Conservation (phyloP, 306 rosid genomes). For the Pyrus bretschneideri region DNA sequence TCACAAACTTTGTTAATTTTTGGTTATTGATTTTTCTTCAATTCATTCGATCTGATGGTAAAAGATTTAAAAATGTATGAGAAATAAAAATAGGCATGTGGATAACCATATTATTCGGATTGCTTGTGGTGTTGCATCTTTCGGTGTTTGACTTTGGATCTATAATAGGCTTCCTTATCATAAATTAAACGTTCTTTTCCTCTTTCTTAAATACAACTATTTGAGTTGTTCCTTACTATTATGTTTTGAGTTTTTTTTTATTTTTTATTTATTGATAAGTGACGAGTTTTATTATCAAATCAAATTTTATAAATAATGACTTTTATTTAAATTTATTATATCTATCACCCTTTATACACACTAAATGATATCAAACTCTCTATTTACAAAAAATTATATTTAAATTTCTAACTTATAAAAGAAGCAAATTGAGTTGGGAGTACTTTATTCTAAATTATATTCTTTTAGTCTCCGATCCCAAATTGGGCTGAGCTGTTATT, state of each 20-base stretch:
- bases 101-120: background rate
- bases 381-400: rapidly evolving
- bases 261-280: too few species aligned
- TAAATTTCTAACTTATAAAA: background rate
- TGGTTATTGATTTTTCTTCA: too few species aligned
- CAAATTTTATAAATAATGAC: too few species aligned
- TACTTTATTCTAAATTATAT: background rate
- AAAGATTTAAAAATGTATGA: too few species aligned
- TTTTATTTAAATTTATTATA: too few species aligned
- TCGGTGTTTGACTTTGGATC: background rate
- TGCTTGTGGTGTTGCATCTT: background rate
- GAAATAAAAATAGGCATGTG: too few species aligned
- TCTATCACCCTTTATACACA: too few species aligned
- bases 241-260: too few species aligned
- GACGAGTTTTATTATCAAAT: too few species aligned
- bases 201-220: background rate
- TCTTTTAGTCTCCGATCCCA: background rate
- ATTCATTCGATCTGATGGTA: too few species aligned
- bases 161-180: background rate
- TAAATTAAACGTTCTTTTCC: background rate
- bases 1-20: too few species aligned
- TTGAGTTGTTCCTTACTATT: background rate
- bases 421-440: background rate
- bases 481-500: background rate
- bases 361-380: rapidly evolving